Percentiles rank a stretch among this genome's conserved stretches.
Evolutionary conservation across 2,329 filamentous ascomycete genomes (phyloP).

Genomic region (Colletotrichum sp.): DNA sequence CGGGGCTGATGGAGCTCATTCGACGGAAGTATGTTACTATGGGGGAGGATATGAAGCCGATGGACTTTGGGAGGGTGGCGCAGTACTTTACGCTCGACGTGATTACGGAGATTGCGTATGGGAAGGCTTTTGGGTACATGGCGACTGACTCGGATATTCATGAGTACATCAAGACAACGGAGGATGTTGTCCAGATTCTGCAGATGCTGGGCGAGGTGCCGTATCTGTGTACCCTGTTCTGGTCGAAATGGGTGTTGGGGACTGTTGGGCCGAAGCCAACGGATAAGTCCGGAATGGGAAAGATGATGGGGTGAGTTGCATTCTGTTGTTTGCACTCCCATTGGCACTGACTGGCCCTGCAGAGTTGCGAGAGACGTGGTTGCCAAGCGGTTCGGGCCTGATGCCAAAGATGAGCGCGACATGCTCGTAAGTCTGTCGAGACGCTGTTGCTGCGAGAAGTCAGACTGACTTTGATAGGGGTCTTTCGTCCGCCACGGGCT

Average conservation of each 20-base stretch:
- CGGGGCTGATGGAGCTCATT: background rate
- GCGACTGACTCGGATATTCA: conserved; percentile 45
- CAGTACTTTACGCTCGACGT: conserved; percentile 56
- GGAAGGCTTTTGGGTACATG: conserved; percentile 47
- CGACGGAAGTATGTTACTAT: conserved; percentile 12
- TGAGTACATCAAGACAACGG: conserved; percentile 44
- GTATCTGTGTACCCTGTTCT: conserved; percentile 23
- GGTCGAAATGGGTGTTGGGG: conserved; percentile 29
- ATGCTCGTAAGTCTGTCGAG: conserved; percentile 31
- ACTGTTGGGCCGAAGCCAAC: conserved; percentile 25
- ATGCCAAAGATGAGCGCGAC: conserved; percentile 31
- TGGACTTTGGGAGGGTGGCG: conserved; percentile 47
- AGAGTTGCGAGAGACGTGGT: conserved; percentile 39
- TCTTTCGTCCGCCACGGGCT: conserved; percentile 49
- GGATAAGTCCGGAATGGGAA: conserved; percentile 18
- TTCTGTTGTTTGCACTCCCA: background rate
- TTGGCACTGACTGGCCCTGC: background rate
- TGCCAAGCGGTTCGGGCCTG: conserved; percentile 29
- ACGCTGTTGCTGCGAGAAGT: fast-evolving
- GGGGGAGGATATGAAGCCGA: conserved; percentile 22
- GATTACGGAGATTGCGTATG: conserved; percentile 52
- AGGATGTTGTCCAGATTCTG: conserved; percentile 40
- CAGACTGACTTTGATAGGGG: background rate
- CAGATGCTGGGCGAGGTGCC: conserved; percentile 36
- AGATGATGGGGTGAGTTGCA: conserved; percentile 23